A percentile compares a stretch with the other conserved stretches of the same genome.
These are phyloP conservation scores for Fusarium bulbicola DNA, from an alignment of 2,329 filamentous ascomycete genomes.

Conservation along the genomic window DNA sequence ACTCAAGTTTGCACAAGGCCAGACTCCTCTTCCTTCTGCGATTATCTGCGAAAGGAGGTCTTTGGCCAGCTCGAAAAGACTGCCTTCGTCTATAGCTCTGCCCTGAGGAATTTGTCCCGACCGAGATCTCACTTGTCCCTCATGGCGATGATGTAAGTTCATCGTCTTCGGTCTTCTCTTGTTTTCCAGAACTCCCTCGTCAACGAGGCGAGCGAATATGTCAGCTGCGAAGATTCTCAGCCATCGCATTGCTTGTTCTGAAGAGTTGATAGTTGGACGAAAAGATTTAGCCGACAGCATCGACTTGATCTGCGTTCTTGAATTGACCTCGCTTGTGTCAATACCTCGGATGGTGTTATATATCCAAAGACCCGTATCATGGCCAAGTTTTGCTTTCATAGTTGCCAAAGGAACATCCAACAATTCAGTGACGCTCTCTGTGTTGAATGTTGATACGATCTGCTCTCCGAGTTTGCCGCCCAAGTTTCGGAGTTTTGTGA, in stretches of 20 bases:
- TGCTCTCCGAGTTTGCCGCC: slow-evolving; percentile 94
- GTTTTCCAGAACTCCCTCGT: slow-evolving; percentile 90
- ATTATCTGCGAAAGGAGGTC: slow-evolving; percentile 80
- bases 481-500: slow-evolving; percentile 94
- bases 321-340: slow-evolving; percentile 88
- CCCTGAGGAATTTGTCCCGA: slow-evolving; percentile 81
- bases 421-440: slow-evolving; percentile 80
- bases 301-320: slow-evolving; percentile 92
- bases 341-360: slow-evolving; percentile 86
- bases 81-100: slow-evolving; percentile 74
- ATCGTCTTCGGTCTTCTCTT: slow-evolving; percentile 87
- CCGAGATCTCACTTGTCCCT: slow-evolving; percentile 77
- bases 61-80: slow-evolving; percentile 79
- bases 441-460: slow-evolving; percentile 81
- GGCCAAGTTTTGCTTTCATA: slow-evolving; percentile 79
- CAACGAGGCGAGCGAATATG: slow-evolving; percentile 87
- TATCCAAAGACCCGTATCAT: slow-evolving; percentile 87
- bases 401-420: slow-evolving; percentile 77
- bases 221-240: slow-evolving; percentile 90
- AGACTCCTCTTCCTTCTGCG: slow-evolving; percentile 75
- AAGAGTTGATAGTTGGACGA: slow-evolving; percentile 79
- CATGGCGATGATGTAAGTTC: slow-evolving; percentile 82
- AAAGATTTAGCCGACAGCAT: slow-evolving; percentile 99
- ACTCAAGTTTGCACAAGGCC: slow-evolving; percentile 92
- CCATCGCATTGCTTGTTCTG: slow-evolving; percentile 85